Conservation (phyloP, 75 land plant species). For the Pinus albicaulis region DNA sequence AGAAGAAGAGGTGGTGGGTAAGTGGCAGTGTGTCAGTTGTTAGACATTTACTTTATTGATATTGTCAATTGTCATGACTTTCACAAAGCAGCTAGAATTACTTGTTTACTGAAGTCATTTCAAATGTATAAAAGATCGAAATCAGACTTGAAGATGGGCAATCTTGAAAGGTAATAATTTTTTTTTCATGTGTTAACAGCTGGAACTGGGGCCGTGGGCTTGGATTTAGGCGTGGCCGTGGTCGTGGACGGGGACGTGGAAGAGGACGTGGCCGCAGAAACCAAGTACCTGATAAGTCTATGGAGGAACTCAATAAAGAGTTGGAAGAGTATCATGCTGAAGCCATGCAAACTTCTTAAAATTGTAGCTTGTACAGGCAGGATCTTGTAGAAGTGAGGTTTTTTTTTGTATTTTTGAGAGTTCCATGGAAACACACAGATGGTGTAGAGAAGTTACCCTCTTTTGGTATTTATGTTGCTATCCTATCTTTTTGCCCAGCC, state of each 20-base stretch:
- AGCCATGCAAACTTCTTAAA: constrained; percentile 31
- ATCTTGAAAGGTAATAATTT: background rate
- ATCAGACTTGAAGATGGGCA: background rate
- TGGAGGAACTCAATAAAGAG: constrained; percentile 36
- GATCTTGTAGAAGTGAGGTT: no score
- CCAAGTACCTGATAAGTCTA: constrained; percentile 13
- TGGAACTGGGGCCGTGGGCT: constrained; percentile 12
- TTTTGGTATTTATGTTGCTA: no score
- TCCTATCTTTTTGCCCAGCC: no score
- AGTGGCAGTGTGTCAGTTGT: background rate
- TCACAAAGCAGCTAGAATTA: background rate
- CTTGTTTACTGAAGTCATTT: background rate
- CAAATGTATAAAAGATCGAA: no score
- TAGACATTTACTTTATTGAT: background rate
- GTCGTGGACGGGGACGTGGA: constrained; percentile 26
- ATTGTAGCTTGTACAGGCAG: no score
- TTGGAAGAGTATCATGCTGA: constrained; percentile 31
- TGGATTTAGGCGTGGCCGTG: constrained; percentile 25
- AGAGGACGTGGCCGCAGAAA: constrained; percentile 13
- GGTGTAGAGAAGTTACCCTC: no score
- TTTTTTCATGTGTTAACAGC: background rate
- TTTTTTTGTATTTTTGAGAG: no score
- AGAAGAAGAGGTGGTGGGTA: constrained; percentile 9
- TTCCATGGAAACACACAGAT: no score
- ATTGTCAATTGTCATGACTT: no score